Conservation (phyloP, 1,284 basidiomycete genomes). For the Trametes polyzona region DNA sequence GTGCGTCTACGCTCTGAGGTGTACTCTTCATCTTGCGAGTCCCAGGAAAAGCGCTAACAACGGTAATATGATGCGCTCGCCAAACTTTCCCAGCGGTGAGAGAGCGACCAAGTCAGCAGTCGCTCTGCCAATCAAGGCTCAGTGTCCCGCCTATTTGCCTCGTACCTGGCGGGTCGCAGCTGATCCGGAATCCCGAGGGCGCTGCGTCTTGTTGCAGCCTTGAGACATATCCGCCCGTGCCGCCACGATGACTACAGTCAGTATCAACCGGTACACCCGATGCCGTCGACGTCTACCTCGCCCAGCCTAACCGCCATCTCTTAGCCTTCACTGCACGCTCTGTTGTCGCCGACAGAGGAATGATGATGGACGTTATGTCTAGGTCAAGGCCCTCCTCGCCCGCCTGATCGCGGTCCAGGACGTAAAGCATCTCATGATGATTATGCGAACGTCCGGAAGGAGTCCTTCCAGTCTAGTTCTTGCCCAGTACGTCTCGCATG, state of each 20-base stretch:
- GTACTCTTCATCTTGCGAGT: background rate
- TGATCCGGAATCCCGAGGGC: background rate
- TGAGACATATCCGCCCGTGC: background rate
- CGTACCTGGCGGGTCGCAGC: slow-evolving; percentile 6
- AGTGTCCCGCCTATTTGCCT: slow-evolving; percentile 9
- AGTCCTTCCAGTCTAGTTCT: background rate
- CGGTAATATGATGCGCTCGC: background rate
- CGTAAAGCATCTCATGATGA: too few species aligned
- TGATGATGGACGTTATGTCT: background rate
- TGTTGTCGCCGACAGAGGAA: background rate
- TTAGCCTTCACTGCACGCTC: background rate
- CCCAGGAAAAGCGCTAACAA: background rate
- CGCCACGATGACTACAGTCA: background rate
- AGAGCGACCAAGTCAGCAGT: background rate
- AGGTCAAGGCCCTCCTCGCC: background rate
- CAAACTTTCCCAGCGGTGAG: slow-evolving; percentile 20
- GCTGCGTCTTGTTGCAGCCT: background rate
- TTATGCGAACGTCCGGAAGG: background rate
- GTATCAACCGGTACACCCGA: background rate
- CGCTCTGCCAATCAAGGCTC: slow-evolving; percentile 4
- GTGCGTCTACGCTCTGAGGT: too few species aligned
- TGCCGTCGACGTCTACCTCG: background rate
- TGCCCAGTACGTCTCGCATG: background rate
- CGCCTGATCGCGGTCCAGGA: background rate
- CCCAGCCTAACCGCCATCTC: background rate